Percentiles rank a stretch among this genome's conserved stretches.
Evolutionary conservation across 2,329 filamentous ascomycete species (phyloP).

Genomic region (Lasiodiplodia gonubiensis): DNA sequence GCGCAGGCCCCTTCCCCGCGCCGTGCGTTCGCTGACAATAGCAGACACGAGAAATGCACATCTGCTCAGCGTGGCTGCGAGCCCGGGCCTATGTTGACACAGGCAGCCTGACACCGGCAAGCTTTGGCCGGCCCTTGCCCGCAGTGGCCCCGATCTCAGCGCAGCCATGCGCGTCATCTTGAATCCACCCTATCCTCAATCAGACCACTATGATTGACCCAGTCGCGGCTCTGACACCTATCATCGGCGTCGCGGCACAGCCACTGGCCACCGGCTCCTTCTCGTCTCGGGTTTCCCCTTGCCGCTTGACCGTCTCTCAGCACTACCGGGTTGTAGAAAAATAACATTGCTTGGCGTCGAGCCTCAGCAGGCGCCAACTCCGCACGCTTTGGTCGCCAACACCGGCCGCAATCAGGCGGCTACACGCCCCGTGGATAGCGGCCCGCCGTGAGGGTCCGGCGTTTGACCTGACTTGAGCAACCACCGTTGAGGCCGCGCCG

Average conservation of each 20-base stretch:
- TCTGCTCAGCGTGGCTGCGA: background rate
- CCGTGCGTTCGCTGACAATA: constrained; percentile 6
- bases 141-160: background rate
- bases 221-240: constrained; percentile 1
- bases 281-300: constrained; percentile 11
- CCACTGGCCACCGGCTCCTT: background rate
- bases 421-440: background rate
- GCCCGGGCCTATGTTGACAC: background rate
- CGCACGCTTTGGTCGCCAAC: background rate
- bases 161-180: constrained; percentile 23
- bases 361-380: constrained; percentile 2
- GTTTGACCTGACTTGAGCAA: constrained; percentile 3
- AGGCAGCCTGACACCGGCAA: background rate
- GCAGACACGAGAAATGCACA: background rate
- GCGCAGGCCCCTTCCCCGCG: background rate
- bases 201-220: constrained; percentile 15
- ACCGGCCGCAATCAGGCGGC: constrained; percentile 1
- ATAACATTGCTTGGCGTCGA: constrained; percentile 4
- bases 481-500: constrained; percentile 10
- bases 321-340: background rate
- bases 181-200: background rate
- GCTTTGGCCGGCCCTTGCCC: background rate
- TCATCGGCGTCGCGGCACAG: constrained; percentile 1
- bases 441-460: constrained; percentile 4
- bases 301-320: background rate